Evolutionary conservation across 2,329 filamentous ascomycete species (phyloP).

Genomic region (Aspergillus flavus): DNA sequence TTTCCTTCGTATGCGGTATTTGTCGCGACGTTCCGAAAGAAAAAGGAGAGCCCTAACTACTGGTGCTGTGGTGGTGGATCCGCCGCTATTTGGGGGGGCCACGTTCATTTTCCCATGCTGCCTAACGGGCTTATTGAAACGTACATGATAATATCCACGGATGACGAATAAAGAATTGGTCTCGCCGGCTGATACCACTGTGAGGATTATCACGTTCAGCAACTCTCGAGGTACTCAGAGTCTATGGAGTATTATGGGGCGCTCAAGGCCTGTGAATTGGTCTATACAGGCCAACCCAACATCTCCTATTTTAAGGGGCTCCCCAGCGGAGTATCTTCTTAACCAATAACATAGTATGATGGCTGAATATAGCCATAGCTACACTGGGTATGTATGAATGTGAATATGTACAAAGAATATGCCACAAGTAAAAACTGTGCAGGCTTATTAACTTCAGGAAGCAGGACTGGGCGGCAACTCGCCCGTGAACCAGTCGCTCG

Average conservation of each 20-base stretch:
- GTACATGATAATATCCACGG: neutral
- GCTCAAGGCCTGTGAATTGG: neutral
- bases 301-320: neutral
- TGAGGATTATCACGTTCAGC: neutral
- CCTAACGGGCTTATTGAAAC: neutral
- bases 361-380: neutral
- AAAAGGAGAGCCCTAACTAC: neutral
- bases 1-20: neutral
- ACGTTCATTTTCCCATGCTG: neutral
- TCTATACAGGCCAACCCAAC: neutral
- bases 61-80: neutral
- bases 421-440: neutral
- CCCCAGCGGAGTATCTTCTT: neutral
- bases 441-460: conserved; percentile 18
- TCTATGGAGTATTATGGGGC: neutral
- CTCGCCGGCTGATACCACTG: neutral
- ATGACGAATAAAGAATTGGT: neutral
- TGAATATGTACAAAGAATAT: neutral
- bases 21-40: neutral
- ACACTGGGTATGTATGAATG: neutral
- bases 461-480: conserved; percentile 64
- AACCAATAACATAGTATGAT: neutral
- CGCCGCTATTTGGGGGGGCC: neutral
- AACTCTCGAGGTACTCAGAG: neutral
- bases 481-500: conserved; percentile 61